phyloP scores from a whole-genome alignment of 176 grass and related monocot species.

The Themeda triandra region DNA sequence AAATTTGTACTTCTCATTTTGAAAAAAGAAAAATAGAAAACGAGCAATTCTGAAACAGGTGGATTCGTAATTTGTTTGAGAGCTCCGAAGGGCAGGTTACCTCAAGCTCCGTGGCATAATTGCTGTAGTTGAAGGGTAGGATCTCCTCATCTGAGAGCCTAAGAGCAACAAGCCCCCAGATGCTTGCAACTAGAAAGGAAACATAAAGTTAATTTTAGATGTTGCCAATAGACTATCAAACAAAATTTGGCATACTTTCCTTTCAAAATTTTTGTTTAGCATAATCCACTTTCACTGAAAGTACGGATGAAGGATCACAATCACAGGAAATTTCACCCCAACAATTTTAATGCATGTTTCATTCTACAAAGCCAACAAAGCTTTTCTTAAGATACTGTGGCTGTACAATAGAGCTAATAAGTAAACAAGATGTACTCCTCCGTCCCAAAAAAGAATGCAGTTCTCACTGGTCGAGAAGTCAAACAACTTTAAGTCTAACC shows the following conservation, averaged over 20 bases:
- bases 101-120: constrained; percentile 66
- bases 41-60: constrained; percentile 1
- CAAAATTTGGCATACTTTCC: no score
- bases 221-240: neutral
- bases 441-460: neutral
- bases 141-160: constrained; percentile 83
- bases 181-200: constrained; percentile 55
- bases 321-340: neutral
- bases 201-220: neutral
- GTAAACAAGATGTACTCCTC: neutral
- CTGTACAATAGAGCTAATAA: neutral
- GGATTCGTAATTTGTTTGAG: neutral
- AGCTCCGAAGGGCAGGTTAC: constrained; percentile 29
- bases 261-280: no score
- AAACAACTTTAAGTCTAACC: neutral
- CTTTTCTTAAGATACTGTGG: neutral
- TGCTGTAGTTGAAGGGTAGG: constrained; percentile 84
- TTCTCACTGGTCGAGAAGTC: neutral
- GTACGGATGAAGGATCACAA: neutral
- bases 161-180: constrained; percentile 86
- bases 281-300: neutral
- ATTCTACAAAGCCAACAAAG: neutral
- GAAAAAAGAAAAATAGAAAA: neutral
- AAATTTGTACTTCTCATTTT: constrained; percentile 10
- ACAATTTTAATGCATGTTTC: neutral